Evolutionary conservation across 2,329 filamentous ascomycete genomes (phyloP), one percentile per base, ranked within the genome.

Genomic region (Microthyrium microscopicum): DNA sequence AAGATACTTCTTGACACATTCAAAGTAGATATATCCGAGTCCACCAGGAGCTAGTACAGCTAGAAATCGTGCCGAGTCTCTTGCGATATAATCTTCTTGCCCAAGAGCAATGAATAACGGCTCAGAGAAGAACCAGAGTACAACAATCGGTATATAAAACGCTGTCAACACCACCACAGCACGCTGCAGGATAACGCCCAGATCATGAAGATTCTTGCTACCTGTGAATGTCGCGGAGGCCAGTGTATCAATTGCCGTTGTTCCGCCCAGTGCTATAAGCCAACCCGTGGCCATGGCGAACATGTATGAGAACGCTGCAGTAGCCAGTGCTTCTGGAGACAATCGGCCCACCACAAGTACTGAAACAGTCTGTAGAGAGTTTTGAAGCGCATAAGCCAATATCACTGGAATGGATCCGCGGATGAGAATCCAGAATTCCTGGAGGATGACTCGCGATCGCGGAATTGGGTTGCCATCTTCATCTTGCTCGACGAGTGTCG

Each of bases 271-370:
- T 0, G 76, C 83, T 38, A 92, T 79, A 24, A 92, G 66, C 82
- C 83, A 91, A 0, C 75, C 83, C 1, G 81, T 83, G 16, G 78
- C 74, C 78, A 87, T 84, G 35, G 83, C 83, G 44, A 92, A 92
- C 83, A 92, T 92, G 60, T 89, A 87, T 2, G 78, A 80, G 47
- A 92, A 92, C 1, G 83, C 82, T 1, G 81, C 77, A 0, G 77
- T 80, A 0, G 83, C 80, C 5, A 92, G 59, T 2, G 82, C 73
- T 52, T 89, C 77, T 1, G 83, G 76, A 0, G 78, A 85, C 0
- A 83, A 59, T 3, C 80, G 73, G 7, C 83, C 83, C 3, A 82
- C 81, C 24, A 92, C 74, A 29, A 92, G 58, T 4, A 92, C 79
- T 0, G 81, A 89, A 2, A 79, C 51, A 0, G 83, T 91, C 49